These are phyloP conservation scores for Hordeum pubiflorum DNA, from an alignment of 202 grass and related monocot species.

Conservation along the genomic window DNA sequence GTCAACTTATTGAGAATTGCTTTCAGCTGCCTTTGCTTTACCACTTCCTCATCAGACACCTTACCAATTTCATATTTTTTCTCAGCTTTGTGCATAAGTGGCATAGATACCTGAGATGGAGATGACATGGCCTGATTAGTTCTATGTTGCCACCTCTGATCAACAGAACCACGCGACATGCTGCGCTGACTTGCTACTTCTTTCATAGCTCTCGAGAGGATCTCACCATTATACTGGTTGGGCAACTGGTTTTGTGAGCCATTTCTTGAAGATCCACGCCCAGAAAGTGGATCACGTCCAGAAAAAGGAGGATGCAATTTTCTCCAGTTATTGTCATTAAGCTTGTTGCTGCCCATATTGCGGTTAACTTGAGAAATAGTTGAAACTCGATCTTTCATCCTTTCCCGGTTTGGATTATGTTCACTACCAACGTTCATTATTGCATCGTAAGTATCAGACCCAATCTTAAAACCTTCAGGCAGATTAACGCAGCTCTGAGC, in stretches of 20 bases:
- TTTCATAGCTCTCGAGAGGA: constrained; percentile 51
- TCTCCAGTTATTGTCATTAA: constrained; percentile 61
- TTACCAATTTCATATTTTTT: constrained; percentile 80
- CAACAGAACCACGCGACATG: constrained; percentile 33
- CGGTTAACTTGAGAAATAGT: constrained; percentile 23
- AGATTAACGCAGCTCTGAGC: constrained; percentile 43
- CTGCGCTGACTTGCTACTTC: constrained; percentile 29
- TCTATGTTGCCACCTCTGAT: constrained; percentile 60
- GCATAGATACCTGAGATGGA: constrained; percentile 42
- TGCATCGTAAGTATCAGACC: constrained; percentile 40
- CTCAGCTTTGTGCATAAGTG: constrained; percentile 70
- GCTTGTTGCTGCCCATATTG: constrained; percentile 14
- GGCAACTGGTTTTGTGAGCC: constrained; percentile 31
- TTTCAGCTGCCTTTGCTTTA: constrained; percentile 85
- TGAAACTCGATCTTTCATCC: constrained; percentile 35
- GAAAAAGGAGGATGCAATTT: constrained; percentile 29
- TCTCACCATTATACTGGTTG: constrained; percentile 50
- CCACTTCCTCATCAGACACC: constrained; percentile 60
- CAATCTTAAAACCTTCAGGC: constrained; percentile 59
- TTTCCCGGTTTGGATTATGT: constrained; percentile 37
- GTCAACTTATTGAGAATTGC: constrained; percentile 87
- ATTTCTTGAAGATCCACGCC: constrained; percentile 45
- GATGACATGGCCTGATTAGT: constrained; percentile 41
- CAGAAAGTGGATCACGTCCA: constrained; percentile 30
- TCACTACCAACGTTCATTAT: constrained; percentile 36